These are phyloP conservation scores for Globisporangium nodosum DNA, from an alignment of 352 stramenopile genomes.

Conservation along the genomic window DNA sequence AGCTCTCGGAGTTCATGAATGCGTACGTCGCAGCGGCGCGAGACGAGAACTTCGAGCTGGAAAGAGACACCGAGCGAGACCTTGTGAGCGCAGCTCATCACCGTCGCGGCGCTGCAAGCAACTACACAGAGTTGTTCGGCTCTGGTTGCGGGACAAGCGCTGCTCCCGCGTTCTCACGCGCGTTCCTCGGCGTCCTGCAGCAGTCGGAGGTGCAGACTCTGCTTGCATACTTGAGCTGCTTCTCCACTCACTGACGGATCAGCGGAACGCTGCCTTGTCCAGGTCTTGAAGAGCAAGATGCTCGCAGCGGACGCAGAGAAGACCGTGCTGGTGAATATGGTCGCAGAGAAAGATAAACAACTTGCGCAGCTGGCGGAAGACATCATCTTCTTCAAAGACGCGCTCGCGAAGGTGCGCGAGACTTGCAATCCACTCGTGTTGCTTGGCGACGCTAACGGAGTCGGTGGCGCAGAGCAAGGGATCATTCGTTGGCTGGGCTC, in stretches of 20 bases:
- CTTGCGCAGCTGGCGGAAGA: constrained; percentile 36
- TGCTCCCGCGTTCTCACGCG: constrained; percentile 38
- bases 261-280: background rate
- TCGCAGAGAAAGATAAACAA: constrained; percentile 27
- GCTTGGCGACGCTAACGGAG: too few relatives aligned
- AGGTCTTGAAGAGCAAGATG: constrained; percentile 35
- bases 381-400: constrained; percentile 59
- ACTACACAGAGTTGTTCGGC: constrained; percentile 12
- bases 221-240: background rate
- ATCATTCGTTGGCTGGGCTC: constrained; percentile 8
- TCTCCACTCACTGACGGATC: background rate
- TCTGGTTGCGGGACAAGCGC: constrained; percentile 33
- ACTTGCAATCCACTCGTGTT: too few relatives aligned
- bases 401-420: constrained; percentile 26
- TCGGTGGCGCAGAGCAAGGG: constrained; percentile 11
- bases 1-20: constrained; percentile 25
- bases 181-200: constrained; percentile 39
- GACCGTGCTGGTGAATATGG: constrained; percentile 18
- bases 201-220: constrained; percentile 31
- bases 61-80: background rate
- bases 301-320: constrained; percentile 38
- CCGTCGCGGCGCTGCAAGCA: too few relatives aligned
- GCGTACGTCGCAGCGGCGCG: constrained; percentile 11
- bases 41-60: background rate
- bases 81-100: constrained; percentile 1